Base-by-base conservation (phyloP, 345 rosid species). In the Hibiscus trionum region DNA sequence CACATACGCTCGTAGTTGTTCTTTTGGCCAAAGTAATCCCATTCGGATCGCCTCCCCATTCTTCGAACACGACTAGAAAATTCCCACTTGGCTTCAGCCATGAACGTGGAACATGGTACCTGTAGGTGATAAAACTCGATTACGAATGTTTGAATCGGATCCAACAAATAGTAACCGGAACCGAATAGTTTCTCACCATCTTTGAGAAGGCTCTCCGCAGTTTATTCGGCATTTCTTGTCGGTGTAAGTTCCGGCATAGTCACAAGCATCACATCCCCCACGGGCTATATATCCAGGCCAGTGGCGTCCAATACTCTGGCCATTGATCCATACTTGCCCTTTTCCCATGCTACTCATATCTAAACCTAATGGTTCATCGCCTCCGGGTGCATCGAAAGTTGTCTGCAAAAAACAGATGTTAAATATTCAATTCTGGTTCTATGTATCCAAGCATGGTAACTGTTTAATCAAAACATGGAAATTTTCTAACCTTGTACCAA, bases 61-160 rank as follows among this genome's bases (percentile, higher is more conserved):
- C 97, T 77, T 91, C 97, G 44, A 88, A 87, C 75, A 88, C 94
- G 37, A 88, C 91, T 80, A 92, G 50, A n/a, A 82, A 65, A 71
- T 95, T 92, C 46, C 86, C 93, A 7, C 79, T 73, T 21, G 88
- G 86, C 27, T 84, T 83, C 47, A 95, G 75, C 98, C 99, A 90
- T 31, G 99, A 89, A 33, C 85, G 88, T 0, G 98, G 98, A 35
- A 92, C 82, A 77, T 92, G 99, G 79, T 95, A 95, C 94, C 98
- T 93, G 77, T 58, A 73, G 80, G 52, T 26, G 19, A 52, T 2
- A 21, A 7, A 15, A 35, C 16, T 64, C 46, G 4, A 35, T 29
- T 6, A 73, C 24, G 16, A 49, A 33, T n/a, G 39, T 53, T 46
- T 24, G 31, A 47, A 47, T 53, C 35, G 6, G 16, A 26, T 27